These are phyloP conservation scores for Picea glauca DNA, from an alignment of 75 land plant genomes.

Conservation along the genomic window DNA sequence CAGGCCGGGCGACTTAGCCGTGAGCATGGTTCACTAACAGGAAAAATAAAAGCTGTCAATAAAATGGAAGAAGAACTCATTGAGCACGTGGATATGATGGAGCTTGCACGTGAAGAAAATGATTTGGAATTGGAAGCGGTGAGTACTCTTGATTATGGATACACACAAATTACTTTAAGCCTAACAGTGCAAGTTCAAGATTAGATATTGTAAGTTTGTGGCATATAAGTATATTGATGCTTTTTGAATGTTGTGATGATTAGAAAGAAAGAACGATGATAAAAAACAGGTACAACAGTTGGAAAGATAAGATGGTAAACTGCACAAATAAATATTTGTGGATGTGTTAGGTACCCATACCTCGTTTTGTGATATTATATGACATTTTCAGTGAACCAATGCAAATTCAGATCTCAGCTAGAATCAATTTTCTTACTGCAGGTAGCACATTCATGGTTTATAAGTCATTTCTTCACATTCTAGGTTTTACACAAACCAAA, in stretches of 20 bases:
- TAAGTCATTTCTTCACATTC: too few species aligned
- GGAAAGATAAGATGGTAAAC: background rate
- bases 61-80: slow-evolving; percentile 65
- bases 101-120: slow-evolving; percentile 91
- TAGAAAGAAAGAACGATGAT: background rate
- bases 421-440: too few species aligned
- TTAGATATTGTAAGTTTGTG: background rate
- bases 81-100: slow-evolving; percentile 86
- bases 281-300: background rate
- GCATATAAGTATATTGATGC: background rate
- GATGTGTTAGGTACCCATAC: background rate
- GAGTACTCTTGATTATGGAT: slow-evolving; percentile 20
- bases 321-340: background rate
- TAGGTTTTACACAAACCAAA: too few species aligned
- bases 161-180: background rate
- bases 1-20: slow-evolving; percentile 79
- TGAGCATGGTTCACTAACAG: slow-evolving; percentile 77
- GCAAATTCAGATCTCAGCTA: too few species aligned
- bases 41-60: slow-evolving; percentile 74
- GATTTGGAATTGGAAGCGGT: slow-evolving; percentile 81
- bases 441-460: too few species aligned
- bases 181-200: background rate
- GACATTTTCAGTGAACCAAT: too few species aligned
- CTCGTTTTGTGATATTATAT: background rate
- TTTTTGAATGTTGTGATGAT: background rate